Evolutionary conservation across 1,284 basidiomycete species (phyloP), one percentile per base, ranked within the genome.

Genomic region (Exobasidium rhododendri): DNA sequence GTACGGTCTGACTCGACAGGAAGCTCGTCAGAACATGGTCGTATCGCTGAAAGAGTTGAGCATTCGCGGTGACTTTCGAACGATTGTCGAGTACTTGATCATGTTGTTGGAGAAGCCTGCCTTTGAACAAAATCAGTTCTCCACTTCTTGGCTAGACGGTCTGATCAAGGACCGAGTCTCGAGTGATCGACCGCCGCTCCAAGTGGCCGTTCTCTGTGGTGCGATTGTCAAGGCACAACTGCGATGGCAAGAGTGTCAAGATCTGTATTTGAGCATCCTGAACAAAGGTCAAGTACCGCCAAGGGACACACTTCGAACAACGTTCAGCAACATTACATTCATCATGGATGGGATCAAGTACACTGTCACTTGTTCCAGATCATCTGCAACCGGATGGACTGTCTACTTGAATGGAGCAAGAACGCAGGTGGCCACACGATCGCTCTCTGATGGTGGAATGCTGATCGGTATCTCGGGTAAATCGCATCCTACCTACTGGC

Each of bases 11-110:
- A 40, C 56, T 14, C 90, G 96, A 71, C 85, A 87, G 66, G 94
- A 98, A 82, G 91, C 90, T 74, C 83, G 96, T 75, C 98, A 99
- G 85, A 97, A 97, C 80, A 99, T 99, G 94, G 94, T 98, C 68
- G 90, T 99, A 74, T 94, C 96, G 17, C 84, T 99, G 74, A 98
- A 98, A 84, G 96, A 98, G 82, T 84, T 98, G 65, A 94, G 91
- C 80, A 98, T 99, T 79, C 92, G 96, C 74, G 96, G 96, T 66
- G 96, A 99, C 81, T 99, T 99, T 85, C 85, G 96, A 66, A 97
- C 93, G 24, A 99, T 96, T 0, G 94, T 98, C 76, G 96, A 99
- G 82, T 72, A 74, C 81, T 87, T 96, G 70, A 96, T 96, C 86
- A 96, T 94, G 82, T 86, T 98, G 45, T 86, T 99, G 68, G 94